These are phyloP conservation scores for Diaporthe velutina DNA, from an alignment of 2,329 filamentous ascomycete genomes.

Conservation along the genomic window DNA sequence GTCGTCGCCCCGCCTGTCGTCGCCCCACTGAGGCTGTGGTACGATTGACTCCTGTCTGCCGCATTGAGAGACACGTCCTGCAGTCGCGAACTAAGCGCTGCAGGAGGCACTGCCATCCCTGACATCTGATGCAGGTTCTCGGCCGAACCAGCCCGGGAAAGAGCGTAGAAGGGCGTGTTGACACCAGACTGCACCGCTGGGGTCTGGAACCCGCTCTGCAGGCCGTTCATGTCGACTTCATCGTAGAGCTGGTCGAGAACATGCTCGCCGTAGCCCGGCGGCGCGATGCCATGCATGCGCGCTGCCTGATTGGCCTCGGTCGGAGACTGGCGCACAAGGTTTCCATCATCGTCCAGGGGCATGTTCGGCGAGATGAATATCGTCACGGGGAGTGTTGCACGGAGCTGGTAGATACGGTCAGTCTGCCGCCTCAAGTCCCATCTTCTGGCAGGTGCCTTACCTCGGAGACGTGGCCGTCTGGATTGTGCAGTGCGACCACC, in stretches of 20 bases:
- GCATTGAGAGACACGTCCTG: slow-evolving; percentile 75
- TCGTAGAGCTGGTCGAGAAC: slow-evolving; percentile 91
- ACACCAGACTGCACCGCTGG: slow-evolving; percentile 79
- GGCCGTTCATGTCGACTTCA: slow-evolving; percentile 84
- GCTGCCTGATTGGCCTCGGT: slow-evolving; percentile 62
- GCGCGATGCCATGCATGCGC: slow-evolving; percentile 76
- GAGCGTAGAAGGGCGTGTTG: slow-evolving; percentile 82
- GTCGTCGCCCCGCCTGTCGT: slow-evolving; percentile 52
- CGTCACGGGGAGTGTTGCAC: slow-evolving; percentile 89
- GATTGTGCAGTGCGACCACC: slow-evolving; percentile 91
- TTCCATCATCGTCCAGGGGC: slow-evolving; percentile 88
- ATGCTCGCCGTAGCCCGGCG: slow-evolving; percentile 94
- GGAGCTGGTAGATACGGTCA: slow-evolving; percentile 66
- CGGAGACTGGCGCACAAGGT: slow-evolving; percentile 75
- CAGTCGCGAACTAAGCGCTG: slow-evolving; percentile 72
- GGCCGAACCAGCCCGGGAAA: slow-evolving; percentile 80
- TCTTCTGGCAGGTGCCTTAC: slow-evolving; percentile 56
- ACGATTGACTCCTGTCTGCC: slow-evolving; percentile 60
- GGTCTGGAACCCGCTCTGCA: slow-evolving; percentile 68
- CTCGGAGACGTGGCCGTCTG: slow-evolving; percentile 94
- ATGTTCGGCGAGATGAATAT: slow-evolving; percentile 97
- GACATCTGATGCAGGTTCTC: slow-evolving; percentile 81
- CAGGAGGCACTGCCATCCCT: slow-evolving; percentile 61
- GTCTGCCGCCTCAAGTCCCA: slow-evolving; percentile 35
- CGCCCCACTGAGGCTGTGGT: slow-evolving; percentile 48